Evolutionary conservation across 1,139 yeast species (phyloP).

Genomic region (Blastobotrys raffinosifermentans): DNA sequence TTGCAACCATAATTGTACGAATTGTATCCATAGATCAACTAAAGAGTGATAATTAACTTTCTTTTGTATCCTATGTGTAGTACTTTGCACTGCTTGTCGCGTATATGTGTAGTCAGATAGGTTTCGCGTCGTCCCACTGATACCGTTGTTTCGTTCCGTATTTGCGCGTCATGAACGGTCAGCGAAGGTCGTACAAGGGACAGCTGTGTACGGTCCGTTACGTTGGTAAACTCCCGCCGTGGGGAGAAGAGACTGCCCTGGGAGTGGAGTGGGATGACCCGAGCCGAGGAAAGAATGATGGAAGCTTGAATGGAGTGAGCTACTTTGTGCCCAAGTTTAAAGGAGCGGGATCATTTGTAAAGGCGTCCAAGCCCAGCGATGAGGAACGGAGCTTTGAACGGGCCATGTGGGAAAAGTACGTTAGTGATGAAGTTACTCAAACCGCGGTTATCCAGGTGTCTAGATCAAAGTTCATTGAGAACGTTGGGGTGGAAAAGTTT

Average conservation of each 20-base stretch:
- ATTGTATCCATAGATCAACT: no score
- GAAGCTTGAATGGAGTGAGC: conserved; percentile 39
- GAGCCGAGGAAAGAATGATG: conserved; percentile 53
- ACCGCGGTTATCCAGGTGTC: conserved; percentile 21
- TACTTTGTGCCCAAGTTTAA: conserved; percentile 39
- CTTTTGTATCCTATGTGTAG: no score
- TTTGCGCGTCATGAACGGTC: no score
- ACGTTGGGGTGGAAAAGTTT: conserved; percentile 59
- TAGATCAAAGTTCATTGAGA: conserved; percentile 50
- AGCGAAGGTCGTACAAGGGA: conserved; percentile 44
- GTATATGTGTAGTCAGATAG: no score
- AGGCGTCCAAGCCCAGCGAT: conserved; percentile 37
- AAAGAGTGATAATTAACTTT: no score
- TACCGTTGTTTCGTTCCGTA: no score
- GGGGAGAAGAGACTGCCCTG: conserved; percentile 54
- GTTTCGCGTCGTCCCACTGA: no score
- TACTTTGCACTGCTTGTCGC: no score
- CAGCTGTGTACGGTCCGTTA: conserved; percentile 59
- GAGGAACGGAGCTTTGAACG: conserved; percentile 36
- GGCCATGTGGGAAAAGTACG: conserved; percentile 48
- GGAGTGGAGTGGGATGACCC: conserved; percentile 88
- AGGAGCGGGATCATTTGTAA: conserved; percentile 63
- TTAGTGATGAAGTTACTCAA: conserved; percentile 22
- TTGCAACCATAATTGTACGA: no score
- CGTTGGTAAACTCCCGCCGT: conserved; percentile 52